Evolutionary conservation across 345 rosid species (phyloP).

Genomic region (Adansonia digitata): DNA sequence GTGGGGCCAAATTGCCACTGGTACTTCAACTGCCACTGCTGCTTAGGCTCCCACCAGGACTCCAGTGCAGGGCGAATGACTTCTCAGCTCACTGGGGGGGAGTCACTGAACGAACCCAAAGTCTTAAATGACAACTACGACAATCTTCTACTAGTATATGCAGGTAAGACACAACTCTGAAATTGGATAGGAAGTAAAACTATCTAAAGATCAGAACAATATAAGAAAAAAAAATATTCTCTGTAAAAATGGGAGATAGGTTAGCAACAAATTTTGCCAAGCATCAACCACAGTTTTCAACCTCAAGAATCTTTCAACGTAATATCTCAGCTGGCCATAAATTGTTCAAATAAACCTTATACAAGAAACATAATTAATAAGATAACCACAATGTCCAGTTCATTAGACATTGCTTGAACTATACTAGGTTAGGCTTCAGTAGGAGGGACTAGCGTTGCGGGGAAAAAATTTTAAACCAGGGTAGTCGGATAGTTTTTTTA

Average conservation of each 20-base stretch:
- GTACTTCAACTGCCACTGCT: no score
- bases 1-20: no score
- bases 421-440: background rate
- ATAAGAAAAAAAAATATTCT: background rate
- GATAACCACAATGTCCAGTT: background rate
- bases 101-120: no score
- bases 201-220: background rate
- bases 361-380: background rate
- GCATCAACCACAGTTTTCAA: background rate
- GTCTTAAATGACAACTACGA: background rate
- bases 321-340: background rate
- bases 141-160: background rate
- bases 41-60: no score
- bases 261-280: background rate
- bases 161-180: background rate
- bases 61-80: no score
- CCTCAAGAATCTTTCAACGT: background rate
- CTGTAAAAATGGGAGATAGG: background rate
- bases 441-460: background rate
- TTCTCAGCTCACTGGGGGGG: no score
- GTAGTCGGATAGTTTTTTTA: background rate
- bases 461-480: background rate
- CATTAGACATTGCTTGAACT: background rate
- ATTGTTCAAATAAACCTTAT: background rate
- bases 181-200: background rate